A percentile compares a stretch with the other conserved stretches of the same genome.
phyloP scores from a whole-genome alignment of 768 basidiomycete species.

The Boletus coccyginus region DNA sequence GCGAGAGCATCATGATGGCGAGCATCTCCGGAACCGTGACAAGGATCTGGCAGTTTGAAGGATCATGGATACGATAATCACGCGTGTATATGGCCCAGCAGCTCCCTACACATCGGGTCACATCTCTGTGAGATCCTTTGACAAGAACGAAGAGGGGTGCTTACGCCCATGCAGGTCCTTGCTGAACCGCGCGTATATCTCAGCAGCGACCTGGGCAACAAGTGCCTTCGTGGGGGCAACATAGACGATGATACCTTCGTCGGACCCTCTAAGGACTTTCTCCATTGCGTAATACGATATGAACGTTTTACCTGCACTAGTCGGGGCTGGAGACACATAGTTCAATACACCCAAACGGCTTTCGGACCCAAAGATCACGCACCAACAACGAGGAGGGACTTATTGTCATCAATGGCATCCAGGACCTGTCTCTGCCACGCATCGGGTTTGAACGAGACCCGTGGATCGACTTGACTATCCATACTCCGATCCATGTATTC shows the following conservation, averaged over 20 bases:
- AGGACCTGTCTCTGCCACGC: constrained; percentile 69
- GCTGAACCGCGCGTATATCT: constrained; percentile 68
- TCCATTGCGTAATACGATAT: constrained; percentile 81
- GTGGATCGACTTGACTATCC: constrained; percentile 54
- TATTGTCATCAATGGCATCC: constrained; percentile 55
- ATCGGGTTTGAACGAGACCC: constrained; percentile 65
- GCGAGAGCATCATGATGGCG: constrained; percentile 66
- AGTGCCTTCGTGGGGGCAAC: constrained; percentile 75
- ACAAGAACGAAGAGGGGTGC: constrained; percentile 15
- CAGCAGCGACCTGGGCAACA: constrained; percentile 68
- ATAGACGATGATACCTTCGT: constrained; percentile 69
- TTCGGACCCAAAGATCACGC: constrained; percentile 7
- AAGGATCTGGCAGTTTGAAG: constrained; percentile 67
- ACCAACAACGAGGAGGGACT: constrained; percentile 69
- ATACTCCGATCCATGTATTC: constrained; percentile 72
- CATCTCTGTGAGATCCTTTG: background rate
- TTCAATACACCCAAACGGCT: background rate
- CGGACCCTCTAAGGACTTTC: constrained; percentile 55
- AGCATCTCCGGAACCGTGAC: constrained; percentile 74
- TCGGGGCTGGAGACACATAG: constrained; percentile 46
- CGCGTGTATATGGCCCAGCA: constrained; percentile 67
- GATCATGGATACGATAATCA: constrained; percentile 59
- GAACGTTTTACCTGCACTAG: constrained; percentile 75
- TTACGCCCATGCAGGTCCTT: constrained; percentile 49
- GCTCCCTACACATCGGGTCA: constrained; percentile 38